Conservation (phyloP, 495 filamentous ascomycete species). For the Neurospora sp. region DNA sequence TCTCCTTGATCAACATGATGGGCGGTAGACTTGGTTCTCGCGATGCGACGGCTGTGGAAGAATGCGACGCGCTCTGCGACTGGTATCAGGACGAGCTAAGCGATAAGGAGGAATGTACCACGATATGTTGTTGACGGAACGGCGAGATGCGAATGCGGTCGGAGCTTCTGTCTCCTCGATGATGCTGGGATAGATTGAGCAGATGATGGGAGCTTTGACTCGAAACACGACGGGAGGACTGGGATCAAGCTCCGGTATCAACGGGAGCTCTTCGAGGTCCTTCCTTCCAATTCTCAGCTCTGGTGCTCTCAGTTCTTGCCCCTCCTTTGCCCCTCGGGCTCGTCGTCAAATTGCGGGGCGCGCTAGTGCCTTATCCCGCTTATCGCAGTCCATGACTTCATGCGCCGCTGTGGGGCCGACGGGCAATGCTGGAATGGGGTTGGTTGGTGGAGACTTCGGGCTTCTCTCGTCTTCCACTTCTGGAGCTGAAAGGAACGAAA, state of each 20-base stretch:
- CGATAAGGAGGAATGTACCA: neutral
- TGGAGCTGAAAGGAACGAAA: neutral
- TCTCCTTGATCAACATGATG: slow-evolving; percentile 38
- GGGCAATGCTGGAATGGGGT: neutral
- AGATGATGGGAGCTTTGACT: neutral
- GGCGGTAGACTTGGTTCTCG: neutral
- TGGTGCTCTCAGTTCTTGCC: neutral
- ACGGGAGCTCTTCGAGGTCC: neutral
- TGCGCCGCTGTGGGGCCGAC: neutral
- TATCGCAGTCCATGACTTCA: slow-evolving; percentile 25
- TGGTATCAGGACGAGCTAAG: neutral
- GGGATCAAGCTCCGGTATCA: neutral
- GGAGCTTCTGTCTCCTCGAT: neutral
- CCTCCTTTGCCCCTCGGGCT: slow-evolving; percentile 6
- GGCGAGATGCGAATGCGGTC: neutral
- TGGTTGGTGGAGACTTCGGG: neutral
- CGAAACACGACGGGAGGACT: neutral
- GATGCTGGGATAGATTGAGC: neutral
- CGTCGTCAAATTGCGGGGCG: slow-evolving; percentile 11
- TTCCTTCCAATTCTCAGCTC: neutral
- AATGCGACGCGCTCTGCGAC: neutral
- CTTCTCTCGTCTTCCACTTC: neutral
- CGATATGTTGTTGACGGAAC: neutral
- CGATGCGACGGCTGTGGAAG: neutral
- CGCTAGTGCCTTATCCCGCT: slow-evolving; percentile 14